A percentile compares a stretch with the other conserved stretches of the same genome.
These are phyloP conservation scores for Suhomyces ambrosiae DNA, from an alignment of 1,139 yeast genomes.

Conservation along the genomic window DNA sequence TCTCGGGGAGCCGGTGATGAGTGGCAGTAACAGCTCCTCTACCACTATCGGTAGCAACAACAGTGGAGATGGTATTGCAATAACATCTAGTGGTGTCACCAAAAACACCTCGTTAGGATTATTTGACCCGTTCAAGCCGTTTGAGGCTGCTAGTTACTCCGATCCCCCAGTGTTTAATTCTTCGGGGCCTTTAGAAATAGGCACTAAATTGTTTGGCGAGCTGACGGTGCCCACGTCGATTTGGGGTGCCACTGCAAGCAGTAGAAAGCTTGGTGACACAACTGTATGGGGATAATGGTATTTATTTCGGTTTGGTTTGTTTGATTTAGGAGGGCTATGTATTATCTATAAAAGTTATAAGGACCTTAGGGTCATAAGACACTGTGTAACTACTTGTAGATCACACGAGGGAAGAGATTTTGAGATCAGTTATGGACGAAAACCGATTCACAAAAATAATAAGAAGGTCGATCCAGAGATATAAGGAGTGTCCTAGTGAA, in stretches of 20 bases:
- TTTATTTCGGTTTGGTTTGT: conserved; percentile 7
- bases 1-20: conserved; percentile 12
- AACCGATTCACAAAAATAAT: no score
- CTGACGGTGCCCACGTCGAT: conserved; percentile 10
- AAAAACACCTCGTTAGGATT: conserved; percentile 2
- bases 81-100: not conserved
- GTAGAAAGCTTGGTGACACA: conserved; percentile 17
- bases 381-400: no score
- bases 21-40: conserved; percentile 9
- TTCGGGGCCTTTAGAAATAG: conserved; percentile 4
- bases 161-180: no score
- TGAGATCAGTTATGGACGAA: no score
- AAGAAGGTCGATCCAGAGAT: no score
- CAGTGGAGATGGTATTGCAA: not conserved
- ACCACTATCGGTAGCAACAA: conserved; percentile 8
- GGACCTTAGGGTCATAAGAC: no score
- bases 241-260: conserved; percentile 14
- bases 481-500: no score
- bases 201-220: conserved; percentile 8
- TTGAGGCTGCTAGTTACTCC: no score
- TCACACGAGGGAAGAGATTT: no score
- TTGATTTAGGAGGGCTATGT: conserved; percentile 4
- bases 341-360: conserved; percentile 1
- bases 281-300: conserved; percentile 24
- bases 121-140: conserved; percentile 29